Conservation (phyloP, 148 eudicot genomes). For the Salicornia ramosissima region DNA sequence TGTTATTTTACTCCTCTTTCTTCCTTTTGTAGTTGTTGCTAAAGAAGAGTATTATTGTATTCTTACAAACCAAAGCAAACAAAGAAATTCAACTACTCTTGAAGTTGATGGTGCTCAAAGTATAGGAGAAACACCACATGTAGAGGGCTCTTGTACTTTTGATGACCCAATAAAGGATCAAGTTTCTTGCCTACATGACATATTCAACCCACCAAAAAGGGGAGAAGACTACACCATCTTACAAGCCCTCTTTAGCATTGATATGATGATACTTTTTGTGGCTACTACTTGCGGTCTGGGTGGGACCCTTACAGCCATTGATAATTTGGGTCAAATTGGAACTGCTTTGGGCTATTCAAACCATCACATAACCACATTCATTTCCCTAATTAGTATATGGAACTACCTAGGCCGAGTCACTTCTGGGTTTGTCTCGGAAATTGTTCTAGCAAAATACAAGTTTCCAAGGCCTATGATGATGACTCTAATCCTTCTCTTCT, state of each 20-base stretch:
- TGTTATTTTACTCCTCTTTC: conserved; percentile 17
- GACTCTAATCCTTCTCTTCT: conserved; percentile 21
- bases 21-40: conserved; percentile 18
- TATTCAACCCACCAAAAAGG: conserved; percentile 28
- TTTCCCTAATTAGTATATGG: conserved; percentile 39
- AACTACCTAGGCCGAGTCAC: conserved; percentile 34
- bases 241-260: conserved; percentile 34
- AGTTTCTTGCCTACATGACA: conserved; percentile 16
- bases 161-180: not conserved
- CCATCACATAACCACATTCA: conserved; percentile 26
- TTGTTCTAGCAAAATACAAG: conserved; percentile 26
- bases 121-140: not conserved
- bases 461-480: conserved; percentile 34
- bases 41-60: conserved; percentile 4
- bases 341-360: conserved; percentile 31
- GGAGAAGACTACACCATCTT: conserved; percentile 36
- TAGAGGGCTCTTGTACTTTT: not conserved
- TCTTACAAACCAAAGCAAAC: not conserved
- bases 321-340: conserved; percentile 36
- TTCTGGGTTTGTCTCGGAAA: conserved; percentile 28
- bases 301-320: conserved; percentile 31
- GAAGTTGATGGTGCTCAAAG: not conserved
- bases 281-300: conserved; percentile 34
- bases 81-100: not conserved
- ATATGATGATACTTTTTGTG: conserved; percentile 31